Base-by-base conservation (phyloP, 495 filamentous ascomycete genomes). In the Penicillium silybi region DNA sequence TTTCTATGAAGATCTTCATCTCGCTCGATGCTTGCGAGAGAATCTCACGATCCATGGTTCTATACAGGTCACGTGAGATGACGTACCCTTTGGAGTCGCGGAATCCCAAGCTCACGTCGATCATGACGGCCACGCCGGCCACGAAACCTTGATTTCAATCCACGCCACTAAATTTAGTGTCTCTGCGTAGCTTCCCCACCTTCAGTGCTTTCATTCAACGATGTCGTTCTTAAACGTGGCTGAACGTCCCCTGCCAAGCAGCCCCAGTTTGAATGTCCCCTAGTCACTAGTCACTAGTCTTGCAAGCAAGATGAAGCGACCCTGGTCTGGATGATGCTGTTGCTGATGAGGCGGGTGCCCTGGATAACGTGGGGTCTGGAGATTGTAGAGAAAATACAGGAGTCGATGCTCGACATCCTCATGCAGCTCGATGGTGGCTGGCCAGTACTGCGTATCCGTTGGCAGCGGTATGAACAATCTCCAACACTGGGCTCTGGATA, bases 401-500 rank as follows among this genome's bases (percentile, higher is more conserved):
- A 32, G 22, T 51, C 18, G 53, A 56, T 34, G 6, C 45, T 35
- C 34, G 29, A 25, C 35, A 40, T 18, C 41, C 50, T 18, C 42
- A 79, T 49, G 50, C 50, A 43, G 65, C 58, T 50, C 83, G 84
- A 37, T 96, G 89, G 89, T 96, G 90, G 90, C 85, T 92, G 57
- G 87, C 88, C 8, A 87, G 84, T 18, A 88, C 89, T 0, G 87
- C 83, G 9, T 89, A 90, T 55, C 90, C 90, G 25, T 78, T 95
- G 58, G 74, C 90, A 25, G 88, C 90, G 23, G 72, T 72, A 64
- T 40, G 69, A 38, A 7, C 8, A 13, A 2, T 37, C 11, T 50
- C n/a, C n/a, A n/a, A n/a, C n/a, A n/a, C 8, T 23, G 4, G 10
- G 41, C 8, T 45, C 2, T 16, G 15, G 1, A 13, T 18, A 46